Base-by-base conservation (phyloP, 2,329 filamentous ascomycete genomes). In the Colletotrichum sp. region DNA sequence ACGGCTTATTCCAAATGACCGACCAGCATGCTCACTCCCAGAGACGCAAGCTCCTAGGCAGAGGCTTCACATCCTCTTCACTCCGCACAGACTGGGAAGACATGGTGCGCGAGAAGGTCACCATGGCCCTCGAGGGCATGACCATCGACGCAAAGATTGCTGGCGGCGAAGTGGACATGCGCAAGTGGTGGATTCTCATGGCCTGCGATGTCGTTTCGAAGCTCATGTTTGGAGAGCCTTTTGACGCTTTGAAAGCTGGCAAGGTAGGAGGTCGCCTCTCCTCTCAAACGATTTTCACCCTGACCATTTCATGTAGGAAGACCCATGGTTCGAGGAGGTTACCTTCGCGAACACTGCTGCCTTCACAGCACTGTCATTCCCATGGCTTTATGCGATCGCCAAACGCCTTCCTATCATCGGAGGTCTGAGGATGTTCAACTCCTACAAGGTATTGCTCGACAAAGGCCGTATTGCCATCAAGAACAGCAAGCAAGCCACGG, bases 171-270 rank as follows among this genome's bases (percentile, higher is more conserved):
- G 82, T 80, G 0, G 88, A 91, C 74, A 79, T 90, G 0, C 83
- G 84, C 74, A 89, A 89, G 72, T 91, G 89, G 89, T 88, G 84
- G 81, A 78, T 85, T 11, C 89, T 88, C 71, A 85, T 90, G 83
- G 80, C 88, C 0, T 89, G 88, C 0, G 90, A 91, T 76, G 80
- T 89, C 1, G 88, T 90, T 61, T 87, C 85, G 0, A 84, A 89
- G 63, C 78, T 91, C 16, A 86, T 82, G 4, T 91, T 91, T 79
- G 89, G 89, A 0, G 84, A 90, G 27, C 87, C 87, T 2, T 90
- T 91, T 72, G 79, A 80, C 1, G 87, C 87, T 82, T 78, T 91
- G 13, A 88, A 91, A 69, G 79, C 79, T 6, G 87, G 87, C 16
- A 79, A 86, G 80, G 88, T 89, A 77, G 72, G 80, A 69, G 9